A percentile compares a stretch with the other conserved stretches of the same genome.
Conservation (phyloP, 2,329 filamentous ascomycete genomes). For the Cercospora sesami region DNA sequence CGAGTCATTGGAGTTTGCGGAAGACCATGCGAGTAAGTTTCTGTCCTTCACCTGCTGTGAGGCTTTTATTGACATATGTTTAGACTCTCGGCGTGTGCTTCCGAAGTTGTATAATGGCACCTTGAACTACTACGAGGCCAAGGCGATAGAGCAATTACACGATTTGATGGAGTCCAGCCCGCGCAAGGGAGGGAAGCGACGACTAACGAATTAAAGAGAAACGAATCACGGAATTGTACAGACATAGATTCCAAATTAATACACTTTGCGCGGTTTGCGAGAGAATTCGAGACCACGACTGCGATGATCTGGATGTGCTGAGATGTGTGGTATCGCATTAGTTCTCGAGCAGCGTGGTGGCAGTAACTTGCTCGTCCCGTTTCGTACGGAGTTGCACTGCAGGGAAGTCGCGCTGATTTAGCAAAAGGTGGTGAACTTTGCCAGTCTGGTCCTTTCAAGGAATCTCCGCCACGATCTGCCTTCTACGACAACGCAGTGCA, state of each 20-base stretch:
- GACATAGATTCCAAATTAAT: conserved; percentile 7
- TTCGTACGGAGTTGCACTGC: background rate
- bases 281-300: background rate
- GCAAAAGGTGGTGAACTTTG: background rate
- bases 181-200: conserved; percentile 11
- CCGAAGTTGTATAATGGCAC: conserved; percentile 62
- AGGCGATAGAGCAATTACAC: conserved; percentile 49
- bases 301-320: background rate
- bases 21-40: conserved; percentile 71
- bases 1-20: conserved; percentile 69
- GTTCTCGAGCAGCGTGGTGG: background rate
- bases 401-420: background rate
- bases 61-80: background rate
- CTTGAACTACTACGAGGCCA: conserved; percentile 61
- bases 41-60: background rate
- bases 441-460: background rate
- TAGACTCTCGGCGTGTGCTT: conserved; percentile 57
- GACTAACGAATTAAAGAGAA: conserved; percentile 17
- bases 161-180: conserved; percentile 37
- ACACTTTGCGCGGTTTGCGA: conserved; percentile 1
- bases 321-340: background rate
- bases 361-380: background rate
- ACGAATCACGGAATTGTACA: conserved; percentile 6
- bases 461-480: too few relatives aligned
- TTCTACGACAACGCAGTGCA: too few relatives aligned